Percentiles rank a stretch among this genome's conserved stretches.
Conservation (phyloP, 2,329 filamentous ascomycete species). For the Calonectria pteridis region DNA sequence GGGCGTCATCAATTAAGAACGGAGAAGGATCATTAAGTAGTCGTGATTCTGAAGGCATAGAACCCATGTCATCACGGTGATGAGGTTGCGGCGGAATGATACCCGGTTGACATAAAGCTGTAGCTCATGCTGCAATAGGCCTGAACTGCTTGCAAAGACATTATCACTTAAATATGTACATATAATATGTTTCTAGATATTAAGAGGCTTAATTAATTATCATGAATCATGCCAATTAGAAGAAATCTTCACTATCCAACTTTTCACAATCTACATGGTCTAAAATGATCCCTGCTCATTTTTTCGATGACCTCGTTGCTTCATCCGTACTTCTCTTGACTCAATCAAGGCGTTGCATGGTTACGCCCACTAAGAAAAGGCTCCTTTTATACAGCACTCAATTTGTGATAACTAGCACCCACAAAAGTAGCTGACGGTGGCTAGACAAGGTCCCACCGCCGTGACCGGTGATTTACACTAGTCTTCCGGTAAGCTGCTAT, state of each 20-base stretch:
- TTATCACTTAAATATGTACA: not conserved
- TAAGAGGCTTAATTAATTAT: not conserved
- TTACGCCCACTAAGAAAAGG: not conserved
- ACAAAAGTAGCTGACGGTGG: too few species aligned
- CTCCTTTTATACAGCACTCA: too few species aligned
- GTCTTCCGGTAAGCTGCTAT: too few species aligned
- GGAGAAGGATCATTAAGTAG: conserved; percentile 19
- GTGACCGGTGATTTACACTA: too few species aligned
- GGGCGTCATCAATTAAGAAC: not conserved
- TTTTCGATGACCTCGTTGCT: too few species aligned
- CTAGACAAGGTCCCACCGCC: too few species aligned
- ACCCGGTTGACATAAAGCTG: not conserved
- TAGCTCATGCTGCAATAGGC: not conserved
- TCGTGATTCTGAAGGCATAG: conserved; percentile 17
- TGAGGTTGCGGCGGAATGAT: not conserved
- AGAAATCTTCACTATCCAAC: not conserved
- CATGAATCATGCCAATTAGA: not conserved
- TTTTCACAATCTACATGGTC: not conserved
- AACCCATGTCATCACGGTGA: conserved; percentile 1
- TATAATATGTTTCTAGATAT: not conserved
- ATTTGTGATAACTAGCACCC: too few species aligned
- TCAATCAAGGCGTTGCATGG: not conserved
- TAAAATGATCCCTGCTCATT: not conserved
- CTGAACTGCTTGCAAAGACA: not conserved
- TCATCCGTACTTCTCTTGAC: not conserved